Base-by-base conservation (phyloP, 306 rosid species). In the Styphnolobium japonicum region DNA sequence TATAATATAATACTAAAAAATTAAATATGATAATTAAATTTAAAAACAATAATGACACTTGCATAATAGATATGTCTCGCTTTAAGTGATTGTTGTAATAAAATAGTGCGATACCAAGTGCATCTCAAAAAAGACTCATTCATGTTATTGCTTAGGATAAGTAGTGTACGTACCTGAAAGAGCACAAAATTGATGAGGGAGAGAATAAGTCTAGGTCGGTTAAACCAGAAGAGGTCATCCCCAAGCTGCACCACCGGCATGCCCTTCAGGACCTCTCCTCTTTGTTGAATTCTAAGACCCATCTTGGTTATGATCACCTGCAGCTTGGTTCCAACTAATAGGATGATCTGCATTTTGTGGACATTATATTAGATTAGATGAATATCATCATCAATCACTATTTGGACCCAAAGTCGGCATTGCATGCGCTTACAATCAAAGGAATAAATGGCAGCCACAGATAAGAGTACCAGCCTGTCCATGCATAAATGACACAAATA, bases 251-350 rank as follows among this genome's bases (percentile, higher is more conserved):
- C 99, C 80, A 91, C 89, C 0, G 94, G 98, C 15, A 82, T 85
- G 0, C 99, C 99, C 85, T 85, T 90, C 19, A 95, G 88, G 2
- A 95, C 94, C 60, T 84, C 95, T 84, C 98, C 98, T 78, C 97
- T 85, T 73, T 88, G 88, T 58, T 85, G 81, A 18, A 92, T 90
- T 56, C 89, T 77, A 4, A 89, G 83, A 0, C 92, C 99, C 99
- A 95, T 93, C 57, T 91, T 85, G 16, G 98, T 93, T 79, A 95
- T 90, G n/a, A 95, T 92, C 71, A 91, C 94, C 37, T 95, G 97
- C 61, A 95, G 79, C 80, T 95, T 93, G 10, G 94, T 93, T 31
- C 98, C 98, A 31, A 95, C 98, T 70, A 92, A 14, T 11, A 92
- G 81, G 0, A 91, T 79, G 4, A 94, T 85, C 98, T 94, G 75